Base-by-base conservation (phyloP, 1,284 basidiomycete genomes). In the Sanghuangporus baumii region DNA sequence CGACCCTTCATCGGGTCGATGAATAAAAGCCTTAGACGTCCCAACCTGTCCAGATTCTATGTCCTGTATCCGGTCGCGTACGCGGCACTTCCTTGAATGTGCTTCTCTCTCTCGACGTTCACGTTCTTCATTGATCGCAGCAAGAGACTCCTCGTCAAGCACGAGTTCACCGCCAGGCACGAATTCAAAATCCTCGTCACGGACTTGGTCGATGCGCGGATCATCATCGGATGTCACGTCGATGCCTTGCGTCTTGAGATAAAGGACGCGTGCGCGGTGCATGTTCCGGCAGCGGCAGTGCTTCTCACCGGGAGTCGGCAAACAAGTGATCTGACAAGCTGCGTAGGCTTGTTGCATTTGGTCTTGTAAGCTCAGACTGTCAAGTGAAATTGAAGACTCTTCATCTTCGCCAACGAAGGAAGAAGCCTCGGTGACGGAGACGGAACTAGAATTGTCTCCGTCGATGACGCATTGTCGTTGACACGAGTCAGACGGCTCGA, bases 111-210 rank as follows among this genome's bases (percentile, higher is more conserved):
- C 72, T 59, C 73, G 71, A 61, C 79, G 77, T 61, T 76, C 74
- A 50, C 77, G 76, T 55, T 77, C 63, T 23, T 73, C 71, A 23
- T 60, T 61, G 46, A 70, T 65, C 23, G 64, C 57, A 41, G 73
- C 76, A 59, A 77, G 76, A 63, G 78, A 76, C 20, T 75, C 75
- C 52, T 81, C 81, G 65, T 82, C 81, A 64, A 84, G 74, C 26
- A 68, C 67, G 60, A 87, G 77, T 1, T 77, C 76, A 16, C 82
- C 84, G 51, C 78, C 75, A 1, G 86, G 85, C 3, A 84, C 73
- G 66, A 87, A 87, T 67, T 83, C 80, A 69, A 88, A 87, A 70
- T 87, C 87, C 68, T 85, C 85, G 73, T 88, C 85, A 65, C 76
- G 77, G 51, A 87, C 84, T 23, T 78, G 75, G 38, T 79, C 83